Base-by-base conservation (phyloP, 345 rosid species). In the Trapa incisa region DNA sequence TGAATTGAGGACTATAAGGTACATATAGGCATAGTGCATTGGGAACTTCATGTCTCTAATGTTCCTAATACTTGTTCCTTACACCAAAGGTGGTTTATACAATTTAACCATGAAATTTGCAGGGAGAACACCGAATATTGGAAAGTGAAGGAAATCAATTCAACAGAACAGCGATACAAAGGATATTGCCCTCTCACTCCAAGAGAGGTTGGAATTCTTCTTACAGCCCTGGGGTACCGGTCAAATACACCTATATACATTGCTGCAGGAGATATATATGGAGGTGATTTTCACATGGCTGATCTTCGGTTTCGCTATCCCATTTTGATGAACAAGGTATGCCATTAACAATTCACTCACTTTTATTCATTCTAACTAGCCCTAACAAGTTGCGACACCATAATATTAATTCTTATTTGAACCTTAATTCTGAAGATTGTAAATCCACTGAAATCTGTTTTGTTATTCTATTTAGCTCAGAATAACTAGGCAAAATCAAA, bases 181-280 rank as follows among this genome's bases (percentile, higher is more conserved):
- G 83, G 83, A 11, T 53, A 15, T 17, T 80, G 83, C 70, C 80
- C 80, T 41, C 68, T 76, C 33, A 76, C 78, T 58, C 83, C 83
- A 3, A 70, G 71, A 67, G 83, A 80, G 65, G 76, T 71, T 35
- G 76, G 75, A 5, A 67, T 80, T 11, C 60, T 75, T 45, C 74
- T 80, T 65, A 68, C 37, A 12, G 80, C 75, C 37, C 70, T 80
- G 9, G 78, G 74, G 11, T 70, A 67, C 65, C 76, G 69, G 63
- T 62, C 81, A 41, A 4, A 32, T 12, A 75, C 75, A 14, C 78
- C 73, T 6, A 67, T 78, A 56, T 78, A 78, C 47, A 61, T 78
- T 39, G 79, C 78, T 17, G 78, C 81, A 15, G 81, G 81, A 29
- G 79, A 70, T 33, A 78, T 72, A 72, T 72, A 75, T 54, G 76